Conservation (phyloP, 2,329 filamentous ascomycete genomes). For the Laburnicola sp. region DNA sequence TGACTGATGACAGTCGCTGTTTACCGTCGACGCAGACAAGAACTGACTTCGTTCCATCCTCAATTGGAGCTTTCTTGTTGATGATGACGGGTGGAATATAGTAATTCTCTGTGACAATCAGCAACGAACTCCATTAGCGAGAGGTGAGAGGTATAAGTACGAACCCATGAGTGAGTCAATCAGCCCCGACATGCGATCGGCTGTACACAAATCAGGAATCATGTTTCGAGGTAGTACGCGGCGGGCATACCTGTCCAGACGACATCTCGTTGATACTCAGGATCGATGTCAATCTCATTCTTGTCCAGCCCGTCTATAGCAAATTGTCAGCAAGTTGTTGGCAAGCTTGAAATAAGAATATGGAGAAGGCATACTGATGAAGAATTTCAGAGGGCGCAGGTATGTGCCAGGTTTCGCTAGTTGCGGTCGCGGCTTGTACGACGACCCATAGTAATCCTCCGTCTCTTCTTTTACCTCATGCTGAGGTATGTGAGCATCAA, state of each 20-base stretch:
- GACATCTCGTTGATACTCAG: slow-evolving; percentile 53
- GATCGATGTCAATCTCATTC: slow-evolving; percentile 46
- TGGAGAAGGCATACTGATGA: slow-evolving; percentile 27
- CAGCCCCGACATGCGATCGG: slow-evolving; percentile 40
- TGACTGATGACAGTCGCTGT: slow-evolving; percentile 52
- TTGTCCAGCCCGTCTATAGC: slow-evolving; percentile 25
- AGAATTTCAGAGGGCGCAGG: slow-evolving; percentile 24
- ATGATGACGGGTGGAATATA: slow-evolving; percentile 56
- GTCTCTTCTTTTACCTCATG: slow-evolving; percentile 5
- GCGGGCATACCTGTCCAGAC: slow-evolving; percentile 45
- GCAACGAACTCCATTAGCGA: not conserved
- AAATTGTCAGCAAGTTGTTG: slow-evolving; percentile 6
- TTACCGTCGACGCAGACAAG: slow-evolving; percentile 54
- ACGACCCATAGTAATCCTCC: not conserved
- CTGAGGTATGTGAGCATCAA: not conserved
- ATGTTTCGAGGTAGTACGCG: not conserved
- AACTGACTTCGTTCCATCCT: slow-evolving; percentile 20
- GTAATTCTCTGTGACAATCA: slow-evolving; percentile 35
- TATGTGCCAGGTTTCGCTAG: slow-evolving; percentile 22
- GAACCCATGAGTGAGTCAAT: slow-evolving; percentile 43
- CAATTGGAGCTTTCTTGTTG: slow-evolving; percentile 39
- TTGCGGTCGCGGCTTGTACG: slow-evolving; percentile 31
- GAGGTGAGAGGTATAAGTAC: not conserved
- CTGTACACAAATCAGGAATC: slow-evolving; percentile 8
- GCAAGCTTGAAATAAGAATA: not conserved